Evolutionary conservation across 805 yeast species (phyloP), one percentile per base, ranked within the genome.

Genomic region (Candida broadrunensis): DNA sequence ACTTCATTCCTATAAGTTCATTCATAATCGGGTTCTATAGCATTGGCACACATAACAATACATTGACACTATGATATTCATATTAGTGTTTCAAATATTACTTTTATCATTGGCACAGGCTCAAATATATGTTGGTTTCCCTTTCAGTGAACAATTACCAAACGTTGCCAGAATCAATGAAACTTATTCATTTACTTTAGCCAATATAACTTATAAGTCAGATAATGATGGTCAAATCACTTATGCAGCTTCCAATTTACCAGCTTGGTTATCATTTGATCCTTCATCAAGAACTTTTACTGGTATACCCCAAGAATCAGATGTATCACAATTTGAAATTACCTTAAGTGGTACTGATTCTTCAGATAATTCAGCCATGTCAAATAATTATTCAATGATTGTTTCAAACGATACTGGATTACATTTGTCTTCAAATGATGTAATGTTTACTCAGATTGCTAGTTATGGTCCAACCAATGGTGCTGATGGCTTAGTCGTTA

Each of bases 131-230:
- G 70, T 75, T 30, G 86, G 85, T 34, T 87, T 83, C 69, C 90
- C 96, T n/a, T 79, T 89, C 56, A 64, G 75, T 48, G 80, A 81
- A 56, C 99, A 91, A 64, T 72, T 82, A 17, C 98, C 98, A 4
- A 84, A 88, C 25, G 87, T 93, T 12, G 98, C 96, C 4, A 73
- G 95, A 43, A 77, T 80, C 13, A 78, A 78, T 44, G 70, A 78
- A 50, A 50, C 58, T 2, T 91, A 83, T 63, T 50, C 66, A 15
- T 91, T 87, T 62, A 73, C 82, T 27, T 63, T 91, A 32, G 82
- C 89, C 39, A 66, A 76, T 44, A 79, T 81, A 50, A 91, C 98
- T 2, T 88, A 77, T 60, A 56, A 63, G 30, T 57, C 72, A 2
- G 48, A 58, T 33, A 57, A 66, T 36, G 63, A 61, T 18, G 71